Base-by-base conservation (phyloP, 2,329 filamentous ascomycete genomes). In the Exophiala lecanii-corni region DNA sequence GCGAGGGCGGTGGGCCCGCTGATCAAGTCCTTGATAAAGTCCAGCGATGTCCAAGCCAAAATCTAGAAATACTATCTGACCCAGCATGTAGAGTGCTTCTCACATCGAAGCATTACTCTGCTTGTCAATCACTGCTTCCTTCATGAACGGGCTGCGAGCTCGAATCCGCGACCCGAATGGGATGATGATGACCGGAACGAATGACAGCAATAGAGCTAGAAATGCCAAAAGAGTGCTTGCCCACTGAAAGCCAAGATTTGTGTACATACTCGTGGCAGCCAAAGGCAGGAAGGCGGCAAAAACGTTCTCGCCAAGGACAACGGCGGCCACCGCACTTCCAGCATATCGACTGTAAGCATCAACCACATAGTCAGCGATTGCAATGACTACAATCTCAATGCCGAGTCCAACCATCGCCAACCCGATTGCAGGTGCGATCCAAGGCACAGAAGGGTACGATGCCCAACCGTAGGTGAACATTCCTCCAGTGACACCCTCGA, bases 391-490 rank as follows among this genome's bases (percentile, higher is more conserved):
- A 21, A 64, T 60, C 9, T 70, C 70, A 51, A 70, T 72, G 2
- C 72, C 73, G 18, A 70, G 70, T 0, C 73, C 73, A 1, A 75
- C 66, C 53, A 75, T 63, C 0, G 56, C 60, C 2, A 76, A 61
- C 0, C 71, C 70, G 12, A 73, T 58, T 0, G 68, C 63, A 0
- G 73, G 72, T 4, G 66, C 61, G 4, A 71, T 67, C 73, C 73
- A 76, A 1, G 62, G 68, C 0, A 73, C 30, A 2, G 25, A 43
- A 0, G 68, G 52, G 32, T 65, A 71, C 2, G 64, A 62, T 1
- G 70, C 70, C 73, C 72, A 76, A 0, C 62, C 73, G 47, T 75
- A 76, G 21, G 66, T 62, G 47, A 76, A 74, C 59, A 75, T 65
- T 10, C 73, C 73, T 1, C 66, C 72, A 0, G 63, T 59, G 25